A percentile compares a stretch with the other conserved stretches of the same genome.
These are phyloP conservation scores for Aphanomyces invadans DNA, from an alignment of 352 stramenopile species.

Conservation along the genomic window DNA sequence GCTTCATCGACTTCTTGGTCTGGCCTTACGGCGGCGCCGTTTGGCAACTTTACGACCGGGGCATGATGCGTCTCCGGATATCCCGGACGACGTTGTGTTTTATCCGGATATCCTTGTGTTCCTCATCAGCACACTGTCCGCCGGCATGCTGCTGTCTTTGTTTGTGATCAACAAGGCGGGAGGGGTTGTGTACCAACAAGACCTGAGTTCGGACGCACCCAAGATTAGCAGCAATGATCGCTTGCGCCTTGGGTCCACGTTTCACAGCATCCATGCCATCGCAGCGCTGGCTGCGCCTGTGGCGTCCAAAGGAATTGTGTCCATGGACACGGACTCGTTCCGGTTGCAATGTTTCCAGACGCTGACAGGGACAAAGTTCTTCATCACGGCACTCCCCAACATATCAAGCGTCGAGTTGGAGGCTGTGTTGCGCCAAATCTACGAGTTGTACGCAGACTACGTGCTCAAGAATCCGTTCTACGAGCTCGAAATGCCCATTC, in stretches of 20 bases:
- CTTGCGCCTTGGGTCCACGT: constrained; percentile 89
- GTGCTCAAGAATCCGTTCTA: constrained; percentile 96
- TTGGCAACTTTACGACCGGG: no score
- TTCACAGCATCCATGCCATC: constrained; percentile 92
- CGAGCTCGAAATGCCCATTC: constrained; percentile 93
- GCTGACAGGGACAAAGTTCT: constrained; percentile 89
- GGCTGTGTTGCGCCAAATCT: constrained; percentile 77
- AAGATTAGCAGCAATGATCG: constrained; percentile 89
- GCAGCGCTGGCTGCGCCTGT: constrained; percentile 77
- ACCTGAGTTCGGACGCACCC: constrained; percentile 76
- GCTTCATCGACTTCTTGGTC: no score
- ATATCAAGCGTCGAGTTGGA: constrained; percentile 54
- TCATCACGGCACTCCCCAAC: constrained; percentile 86
- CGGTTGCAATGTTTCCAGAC: constrained; percentile 90
- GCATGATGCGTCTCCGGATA: no score
- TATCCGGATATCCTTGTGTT: not conserved
- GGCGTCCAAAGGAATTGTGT: constrained; percentile 81
- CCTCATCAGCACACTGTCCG: not conserved
- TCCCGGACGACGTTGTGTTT: no score
- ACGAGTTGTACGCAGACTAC: constrained; percentile 93
- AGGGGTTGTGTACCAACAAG: constrained; percentile 89
- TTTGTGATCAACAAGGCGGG: constrained; percentile 94
- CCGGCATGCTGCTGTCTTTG: constrained; percentile 84
- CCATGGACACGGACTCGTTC: constrained; percentile 88
- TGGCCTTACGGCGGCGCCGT: no score